Evolutionary conservation across 2,329 filamentous ascomycete genomes (phyloP).

Genomic region (Alternaria panax): DNA sequence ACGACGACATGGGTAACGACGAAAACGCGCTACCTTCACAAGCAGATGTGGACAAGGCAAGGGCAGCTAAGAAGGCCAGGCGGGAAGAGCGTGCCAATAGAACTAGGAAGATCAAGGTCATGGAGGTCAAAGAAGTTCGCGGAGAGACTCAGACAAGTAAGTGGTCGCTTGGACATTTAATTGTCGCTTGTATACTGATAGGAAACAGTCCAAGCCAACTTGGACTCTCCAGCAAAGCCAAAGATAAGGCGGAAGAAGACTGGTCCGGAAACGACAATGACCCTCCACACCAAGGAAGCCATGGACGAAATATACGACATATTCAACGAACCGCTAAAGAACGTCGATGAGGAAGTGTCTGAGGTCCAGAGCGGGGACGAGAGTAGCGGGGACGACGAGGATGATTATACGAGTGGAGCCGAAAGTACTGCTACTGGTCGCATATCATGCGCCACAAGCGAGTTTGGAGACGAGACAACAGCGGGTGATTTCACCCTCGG

Average conservation of each 20-base stretch:
- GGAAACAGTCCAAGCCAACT: conserved; percentile 81
- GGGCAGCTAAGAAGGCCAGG: conserved; percentile 54
- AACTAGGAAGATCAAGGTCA: conserved; percentile 71
- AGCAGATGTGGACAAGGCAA: conserved; percentile 67
- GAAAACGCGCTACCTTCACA: conserved; percentile 56
- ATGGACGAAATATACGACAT: conserved; percentile 98
- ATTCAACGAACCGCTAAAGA: conserved; percentile 83
- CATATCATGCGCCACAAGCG: conserved; percentile 68
- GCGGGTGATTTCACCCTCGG: conserved; percentile 59
- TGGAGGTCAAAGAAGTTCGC: conserved; percentile 72
- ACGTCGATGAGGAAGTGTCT: conserved; percentile 53
- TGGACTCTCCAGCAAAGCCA: conserved; percentile 80
- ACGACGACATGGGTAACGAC: conserved; percentile 51
- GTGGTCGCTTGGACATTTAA: conserved; percentile 42
- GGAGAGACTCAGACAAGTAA: conserved; percentile 88
- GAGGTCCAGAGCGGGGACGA: conserved; percentile 71
- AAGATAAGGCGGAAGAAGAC: conserved; percentile 81
- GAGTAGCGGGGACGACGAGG: conserved; percentile 69
- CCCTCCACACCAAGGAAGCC: conserved; percentile 90
- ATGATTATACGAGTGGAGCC: conserved; percentile 79
- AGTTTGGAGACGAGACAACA: conserved; percentile 69
- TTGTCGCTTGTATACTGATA: conserved; percentile 22
- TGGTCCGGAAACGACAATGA: conserved; percentile 89
- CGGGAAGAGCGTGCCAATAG: conserved; percentile 59
- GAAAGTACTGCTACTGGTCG: conserved; percentile 84